These are phyloP conservation scores for Colletotrichum eleusines DNA, from an alignment of 2,329 filamentous ascomycete genomes.

Conservation along the genomic window DNA sequence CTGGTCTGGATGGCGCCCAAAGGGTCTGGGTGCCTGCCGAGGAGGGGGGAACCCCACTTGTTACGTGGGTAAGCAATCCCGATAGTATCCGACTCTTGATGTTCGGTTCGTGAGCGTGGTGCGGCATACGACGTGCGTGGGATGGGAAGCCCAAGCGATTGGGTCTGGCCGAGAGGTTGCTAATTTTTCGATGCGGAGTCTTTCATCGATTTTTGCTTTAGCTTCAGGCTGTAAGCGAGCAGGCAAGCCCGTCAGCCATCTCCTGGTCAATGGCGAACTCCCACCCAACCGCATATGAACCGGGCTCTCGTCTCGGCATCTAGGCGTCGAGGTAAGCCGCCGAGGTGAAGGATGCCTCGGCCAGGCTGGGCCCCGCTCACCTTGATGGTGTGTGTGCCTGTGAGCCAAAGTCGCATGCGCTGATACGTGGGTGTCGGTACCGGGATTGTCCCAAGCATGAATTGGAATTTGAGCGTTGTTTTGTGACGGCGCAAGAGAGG, in stretches of 20 bases:
- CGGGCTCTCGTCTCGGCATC: neutral
- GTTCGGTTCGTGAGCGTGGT: neutral
- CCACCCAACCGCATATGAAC: conserved; percentile 12
- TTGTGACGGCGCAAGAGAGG: neutral
- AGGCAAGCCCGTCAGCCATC: conserved; percentile 6
- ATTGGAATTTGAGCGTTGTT: too few relatives aligned
- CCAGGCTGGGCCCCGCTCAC: conserved; percentile 2
- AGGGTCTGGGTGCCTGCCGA: conserved; percentile 26
- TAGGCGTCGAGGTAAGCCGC: neutral
- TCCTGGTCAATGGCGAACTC: conserved; percentile 11
- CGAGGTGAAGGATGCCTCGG: conserved; percentile 8
- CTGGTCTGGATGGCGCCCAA: conserved; percentile 14
- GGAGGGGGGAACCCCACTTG: conserved; percentile 14
- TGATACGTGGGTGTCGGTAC: neutral
- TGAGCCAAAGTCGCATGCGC: neutral
- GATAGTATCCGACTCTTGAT: conserved; percentile 33
- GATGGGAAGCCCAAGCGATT: conserved; percentile 20
- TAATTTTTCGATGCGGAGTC: neutral
- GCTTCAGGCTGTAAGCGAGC: conserved; percentile 11
- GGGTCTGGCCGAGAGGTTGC: conserved; percentile 17
- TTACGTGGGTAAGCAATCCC: conserved; percentile 24
- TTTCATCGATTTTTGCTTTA: conserved; percentile 2
- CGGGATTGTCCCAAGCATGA: neutral
- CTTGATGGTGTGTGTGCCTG: conserved; percentile 22
- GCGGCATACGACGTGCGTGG: conserved; percentile 18